Conservation (phyloP, 1,284 basidiomycete species). For the Melanopsichium pennsylvanicum region DNA sequence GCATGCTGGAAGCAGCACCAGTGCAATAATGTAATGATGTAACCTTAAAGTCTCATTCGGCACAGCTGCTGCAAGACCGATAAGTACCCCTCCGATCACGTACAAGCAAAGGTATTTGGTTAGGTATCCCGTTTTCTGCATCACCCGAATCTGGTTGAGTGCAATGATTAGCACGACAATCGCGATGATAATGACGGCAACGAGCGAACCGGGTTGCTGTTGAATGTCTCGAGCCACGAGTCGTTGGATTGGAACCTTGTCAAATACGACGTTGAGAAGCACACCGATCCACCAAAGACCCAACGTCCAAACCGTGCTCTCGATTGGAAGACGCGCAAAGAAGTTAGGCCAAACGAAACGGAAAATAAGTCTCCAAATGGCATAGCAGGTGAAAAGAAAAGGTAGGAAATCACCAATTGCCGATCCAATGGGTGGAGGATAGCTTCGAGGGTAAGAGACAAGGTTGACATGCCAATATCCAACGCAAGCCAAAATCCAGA, state of each 20-base stretch:
- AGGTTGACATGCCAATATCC: conserved; percentile 86
- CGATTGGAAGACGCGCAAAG: conserved; percentile 74
- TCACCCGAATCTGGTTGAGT: conserved; percentile 81
- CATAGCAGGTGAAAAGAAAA: conserved; percentile 78
- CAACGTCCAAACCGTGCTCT: conserved; percentile 78
- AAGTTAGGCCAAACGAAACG: conserved; percentile 80
- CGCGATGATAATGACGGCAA: conserved; percentile 76
- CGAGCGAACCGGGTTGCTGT: conserved; percentile 76
- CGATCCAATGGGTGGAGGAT: conserved; percentile 69
- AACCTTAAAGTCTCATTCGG: conserved; percentile 69
- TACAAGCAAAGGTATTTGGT: conserved; percentile 72
- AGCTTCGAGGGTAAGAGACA: conserved; percentile 77
- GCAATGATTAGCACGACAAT: conserved; percentile 68
- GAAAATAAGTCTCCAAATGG: conserved; percentile 79
- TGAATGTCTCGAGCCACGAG: conserved; percentile 76
- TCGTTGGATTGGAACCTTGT: conserved; percentile 66
- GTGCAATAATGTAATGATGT: conserved; percentile 74
- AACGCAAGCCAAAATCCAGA: conserved; percentile 78
- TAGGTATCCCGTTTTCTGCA: conserved; percentile 82
- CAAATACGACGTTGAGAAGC: conserved; percentile 64
- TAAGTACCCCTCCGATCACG: conserved; percentile 73
- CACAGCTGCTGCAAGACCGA: conserved; percentile 75
- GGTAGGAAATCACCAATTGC: conserved; percentile 82
- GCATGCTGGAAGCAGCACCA: conserved; percentile 78
- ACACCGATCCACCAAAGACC: conserved; percentile 80